phyloP scores from a whole-genome alignment of 345 rosid genomes.

The Arabidopsis arenosa region DNA sequence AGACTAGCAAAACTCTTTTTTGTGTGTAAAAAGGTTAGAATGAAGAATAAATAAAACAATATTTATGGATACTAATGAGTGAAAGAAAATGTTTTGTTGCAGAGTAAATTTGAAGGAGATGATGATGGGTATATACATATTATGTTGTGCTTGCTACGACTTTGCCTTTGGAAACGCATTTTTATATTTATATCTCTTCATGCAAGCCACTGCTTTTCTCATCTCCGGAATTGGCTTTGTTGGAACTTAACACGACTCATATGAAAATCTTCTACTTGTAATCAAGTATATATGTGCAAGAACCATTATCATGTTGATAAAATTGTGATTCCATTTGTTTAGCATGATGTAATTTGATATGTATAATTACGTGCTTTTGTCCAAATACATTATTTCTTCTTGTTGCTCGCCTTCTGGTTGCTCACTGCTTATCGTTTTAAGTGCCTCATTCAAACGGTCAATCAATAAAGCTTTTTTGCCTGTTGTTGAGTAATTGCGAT shows the following conservation, averaged over 20 bases:
- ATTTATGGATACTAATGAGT: neutral
- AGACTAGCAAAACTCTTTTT: neutral
- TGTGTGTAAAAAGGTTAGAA: neutral
- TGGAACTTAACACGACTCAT: conserved; percentile 27
- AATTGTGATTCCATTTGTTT: too few relatives aligned
- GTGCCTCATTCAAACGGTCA: too few relatives aligned
- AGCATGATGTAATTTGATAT: too few relatives aligned
- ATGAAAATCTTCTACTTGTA: neutral
- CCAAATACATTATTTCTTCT: too few relatives aligned
- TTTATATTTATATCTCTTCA: conserved; percentile 28
- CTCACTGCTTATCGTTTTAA: too few relatives aligned
- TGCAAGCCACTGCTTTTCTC: conserved; percentile 39
- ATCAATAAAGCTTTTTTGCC: too few relatives aligned
- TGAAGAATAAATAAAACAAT: neutral
- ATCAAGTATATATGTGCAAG: neutral
- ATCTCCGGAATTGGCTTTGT: conserved; percentile 33
- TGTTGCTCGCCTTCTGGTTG: too few relatives aligned
- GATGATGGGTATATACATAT: conserved; percentile 32
- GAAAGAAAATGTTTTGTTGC: conserved; percentile 5
- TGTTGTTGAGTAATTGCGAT: too few relatives aligned
- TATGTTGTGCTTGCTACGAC: conserved; percentile 32
- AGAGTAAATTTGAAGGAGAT: conserved; percentile 38
- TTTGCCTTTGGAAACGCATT: conserved; percentile 19
- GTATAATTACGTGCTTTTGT: too few relatives aligned
- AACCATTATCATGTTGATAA: neutral